Conservation (phyloP, 2,329 filamentous ascomycete genomes). For the Aspergillus fischeri region DNA sequence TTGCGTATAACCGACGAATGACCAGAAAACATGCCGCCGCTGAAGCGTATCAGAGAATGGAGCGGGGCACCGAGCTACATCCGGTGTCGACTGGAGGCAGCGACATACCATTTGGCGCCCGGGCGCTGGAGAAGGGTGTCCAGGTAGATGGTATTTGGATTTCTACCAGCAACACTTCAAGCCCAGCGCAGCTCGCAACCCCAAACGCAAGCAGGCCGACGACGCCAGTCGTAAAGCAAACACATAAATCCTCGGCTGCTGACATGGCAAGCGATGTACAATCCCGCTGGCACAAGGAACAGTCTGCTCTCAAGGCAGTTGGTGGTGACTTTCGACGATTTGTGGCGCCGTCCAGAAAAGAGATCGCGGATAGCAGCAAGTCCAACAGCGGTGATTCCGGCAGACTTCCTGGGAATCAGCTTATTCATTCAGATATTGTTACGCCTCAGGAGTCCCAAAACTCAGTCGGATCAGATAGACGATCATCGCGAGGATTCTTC, state of each 20-base stretch:
- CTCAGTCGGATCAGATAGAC: conserved; percentile 1
- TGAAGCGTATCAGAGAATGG: conserved; percentile 61
- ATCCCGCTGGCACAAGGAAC: conserved; percentile 2
- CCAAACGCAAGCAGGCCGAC: conserved; percentile 16
- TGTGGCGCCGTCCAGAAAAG: not conserved
- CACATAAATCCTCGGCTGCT: not conserved
- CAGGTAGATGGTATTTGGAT: conserved; percentile 84
- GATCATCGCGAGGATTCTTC: conserved; percentile 11
- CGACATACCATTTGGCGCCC: conserved; percentile 79
- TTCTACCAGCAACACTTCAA: conserved; percentile 46
- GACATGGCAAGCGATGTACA: not conserved
- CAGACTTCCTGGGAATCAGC: conserved; percentile 3
- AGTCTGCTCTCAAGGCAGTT: not conserved
- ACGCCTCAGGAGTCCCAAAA: not conserved
- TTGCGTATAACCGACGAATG: conserved; percentile 53
- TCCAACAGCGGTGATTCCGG: conserved; percentile 5
- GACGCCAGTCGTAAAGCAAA: not conserved
- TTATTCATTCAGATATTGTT: conserved; percentile 1
- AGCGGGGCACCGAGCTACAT: conserved; percentile 49
- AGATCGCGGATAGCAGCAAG: not conserved
- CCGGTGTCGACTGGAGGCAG: conserved; percentile 50
- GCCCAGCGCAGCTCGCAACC: conserved; percentile 20
- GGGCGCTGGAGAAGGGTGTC: conserved; percentile 77
- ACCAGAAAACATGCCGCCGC: conserved; percentile 60
- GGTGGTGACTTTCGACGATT: conserved; percentile 1